Conservation (phyloP, 2,329 filamentous ascomycete genomes). For the Cryoendolithus antarcticus region DNA sequence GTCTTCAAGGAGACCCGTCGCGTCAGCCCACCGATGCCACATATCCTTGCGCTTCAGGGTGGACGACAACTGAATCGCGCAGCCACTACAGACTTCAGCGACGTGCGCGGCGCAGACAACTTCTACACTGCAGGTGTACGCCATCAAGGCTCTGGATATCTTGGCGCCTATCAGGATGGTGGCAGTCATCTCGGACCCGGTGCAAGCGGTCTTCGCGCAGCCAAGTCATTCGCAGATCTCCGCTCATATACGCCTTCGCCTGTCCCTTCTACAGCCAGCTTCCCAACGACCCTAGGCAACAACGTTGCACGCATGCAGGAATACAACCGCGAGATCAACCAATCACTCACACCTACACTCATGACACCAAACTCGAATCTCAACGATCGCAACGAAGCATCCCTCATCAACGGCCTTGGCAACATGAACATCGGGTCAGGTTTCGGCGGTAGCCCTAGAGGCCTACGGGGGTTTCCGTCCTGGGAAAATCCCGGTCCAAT, state of each 20-base stretch:
- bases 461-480: slow-evolving; percentile 48
- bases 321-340: slow-evolving; percentile 39
- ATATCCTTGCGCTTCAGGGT: slow-evolving; percentile 58
- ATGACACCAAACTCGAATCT: slow-evolving; percentile 40
- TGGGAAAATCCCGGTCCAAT: slow-evolving; percentile 50
- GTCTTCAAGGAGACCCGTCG: slow-evolving; percentile 59
- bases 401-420: slow-evolving; percentile 49
- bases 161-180: slow-evolving; percentile 71
- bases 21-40: slow-evolving; percentile 48
- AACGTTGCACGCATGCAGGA: slow-evolving; percentile 52
- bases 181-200: slow-evolving; percentile 49
- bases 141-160: slow-evolving; percentile 66
- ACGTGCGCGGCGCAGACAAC: slow-evolving; percentile 60
- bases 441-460: slow-evolving; percentile 45
- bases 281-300: slow-evolving; percentile 54
- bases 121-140: slow-evolving; percentile 67
- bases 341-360: slow-evolving; percentile 54
- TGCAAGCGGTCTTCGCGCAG: slow-evolving; percentile 66
- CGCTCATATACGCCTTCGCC: slow-evolving; percentile 92
- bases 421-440: slow-evolving; percentile 40
- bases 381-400: slow-evolving; percentile 17
- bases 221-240: slow-evolving; percentile 93
- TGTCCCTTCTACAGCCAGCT: slow-evolving; percentile 78
- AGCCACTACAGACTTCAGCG: slow-evolving; percentile 90
- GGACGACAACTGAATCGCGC: slow-evolving; percentile 78